Base-by-base conservation (phyloP, 2,329 filamentous ascomycete genomes). In the Tolypocladium capitatum region DNA sequence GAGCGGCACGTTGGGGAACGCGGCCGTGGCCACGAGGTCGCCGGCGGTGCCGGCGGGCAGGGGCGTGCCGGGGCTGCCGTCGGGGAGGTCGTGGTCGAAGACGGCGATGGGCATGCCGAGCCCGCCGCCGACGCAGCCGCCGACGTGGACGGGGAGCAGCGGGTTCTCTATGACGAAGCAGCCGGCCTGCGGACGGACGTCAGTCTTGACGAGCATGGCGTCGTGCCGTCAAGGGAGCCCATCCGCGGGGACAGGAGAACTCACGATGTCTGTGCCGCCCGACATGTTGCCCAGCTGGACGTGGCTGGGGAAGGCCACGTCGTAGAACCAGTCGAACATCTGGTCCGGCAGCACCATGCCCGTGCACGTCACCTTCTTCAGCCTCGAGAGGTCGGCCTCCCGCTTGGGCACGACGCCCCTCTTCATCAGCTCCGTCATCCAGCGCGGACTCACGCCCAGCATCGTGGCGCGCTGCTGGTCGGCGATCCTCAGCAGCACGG, bases 271-370 rank as follows among this genome's bases (percentile, higher is more conserved):
- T 3, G 86, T 91, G 1, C 86, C 86, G 5, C 86, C 86, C 1
- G 81, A 83, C 34, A 90, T 82, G 59, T 90, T 91, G 28, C 68
- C 73, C 2, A 94, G 69, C 24, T 88, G 85, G 0, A 81, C 75
- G 42, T 71, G 67, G 0, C 69, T 51, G 0, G 85, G 83, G 60
- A 94, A 94, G 0, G 73, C 85, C 8, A 71, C 66, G 54, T 87
- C 82, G 60, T 90, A 67, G 71, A 85, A 70, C 86, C 87, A 94
- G 59, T 88, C 81, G 58, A 89, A 91, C 32, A 87, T 69, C 35
- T 83, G 76, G 44, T 89, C 80, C 0, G 84, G 79, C 3, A 92
- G 72, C 0, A 92, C 86, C 85, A 91, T 91, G 4, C 87, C 87
- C 0, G 87, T 94, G 46, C 77, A 83, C 1, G 74, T 80, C 30